Base-by-base conservation (phyloP, 805 yeast species). In the Maudiozyma pseudohumilis region DNA sequence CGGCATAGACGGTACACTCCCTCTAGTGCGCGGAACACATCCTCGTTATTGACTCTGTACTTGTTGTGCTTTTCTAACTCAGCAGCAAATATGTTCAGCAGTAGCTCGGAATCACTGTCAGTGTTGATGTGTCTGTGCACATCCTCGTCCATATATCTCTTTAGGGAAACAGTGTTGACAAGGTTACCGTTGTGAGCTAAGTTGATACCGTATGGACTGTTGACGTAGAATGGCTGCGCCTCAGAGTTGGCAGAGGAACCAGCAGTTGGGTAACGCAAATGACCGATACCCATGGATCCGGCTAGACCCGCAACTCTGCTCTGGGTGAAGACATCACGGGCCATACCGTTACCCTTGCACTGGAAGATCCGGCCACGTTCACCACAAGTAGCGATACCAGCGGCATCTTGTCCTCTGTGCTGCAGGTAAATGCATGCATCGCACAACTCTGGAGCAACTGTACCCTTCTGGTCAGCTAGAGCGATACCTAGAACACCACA, bases 271-370 rank as follows among this genome's bases (percentile, higher is more conserved):
- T 92, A 92, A 50, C 98, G 75, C 55, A 92, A 64, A 59, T 92
- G 98, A 23, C 88, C 89, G 48, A 92, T 75, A 44, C 98, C 98
- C 89, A 89, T 84, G 55, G 83, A 82, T 15, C 98, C 98, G 34
- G 80, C 80, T 32, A 92, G 69, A 31, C 84, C 84, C 35, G 64
- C 53, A 73, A 89, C 74, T 55, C 97, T 74, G 32, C 66, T 63
- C 58, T 77, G 83, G 32, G 95, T 86, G 74, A 92, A 92, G 25
- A 92, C 98, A 56, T 92, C 98, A 53, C 94, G 74, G 41, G 95
- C 97, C 95, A 92, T 85, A 48, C 98, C 98, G 61, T 87, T 89
- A 52, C 98, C 98, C 66, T 92, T 92, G 63, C 98, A 92, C 65
- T 89, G 97, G 65, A 85, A 88, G 41, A 92, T 73, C 42, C 98